Conservation (phyloP, 83 land plant species). For the Thuja plicata region DNA sequence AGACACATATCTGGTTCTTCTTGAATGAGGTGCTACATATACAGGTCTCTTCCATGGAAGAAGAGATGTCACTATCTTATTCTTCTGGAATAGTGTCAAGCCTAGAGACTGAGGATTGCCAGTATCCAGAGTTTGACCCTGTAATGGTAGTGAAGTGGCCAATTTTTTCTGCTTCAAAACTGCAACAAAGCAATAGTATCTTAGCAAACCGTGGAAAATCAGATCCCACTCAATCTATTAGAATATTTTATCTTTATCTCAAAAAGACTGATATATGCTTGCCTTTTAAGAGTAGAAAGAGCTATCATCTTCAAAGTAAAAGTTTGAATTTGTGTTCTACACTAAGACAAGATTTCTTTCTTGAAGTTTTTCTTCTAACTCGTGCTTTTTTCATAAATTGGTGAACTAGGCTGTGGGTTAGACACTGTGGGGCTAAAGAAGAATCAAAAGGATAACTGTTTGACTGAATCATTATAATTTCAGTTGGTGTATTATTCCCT, state of each 20-base stretch:
- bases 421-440: neutral
- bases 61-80: conserved; percentile 35
- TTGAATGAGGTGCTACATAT: conserved; percentile 12
- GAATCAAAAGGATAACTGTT: neutral
- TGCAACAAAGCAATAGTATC: neutral
- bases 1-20: neutral
- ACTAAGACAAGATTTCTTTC: neutral
- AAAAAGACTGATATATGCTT: neutral
- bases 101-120: neutral
- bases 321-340: neutral
- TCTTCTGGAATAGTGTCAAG: neutral
- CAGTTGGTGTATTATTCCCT: neutral
- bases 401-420: neutral
- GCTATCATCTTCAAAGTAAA: neutral
- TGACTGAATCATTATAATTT: neutral
- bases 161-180: conserved; percentile 10
- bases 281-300: neutral
- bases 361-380: neutral
- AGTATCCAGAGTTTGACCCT: neutral
- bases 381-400: neutral
- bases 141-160: neutral
- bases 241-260: neutral
- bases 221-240: neutral
- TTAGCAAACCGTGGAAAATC: neutral
- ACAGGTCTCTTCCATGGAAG: conserved; percentile 83